phyloP scores from a whole-genome alignment of 495 filamentous ascomycete species.

The Tuber microsphaerosporum region DNA sequence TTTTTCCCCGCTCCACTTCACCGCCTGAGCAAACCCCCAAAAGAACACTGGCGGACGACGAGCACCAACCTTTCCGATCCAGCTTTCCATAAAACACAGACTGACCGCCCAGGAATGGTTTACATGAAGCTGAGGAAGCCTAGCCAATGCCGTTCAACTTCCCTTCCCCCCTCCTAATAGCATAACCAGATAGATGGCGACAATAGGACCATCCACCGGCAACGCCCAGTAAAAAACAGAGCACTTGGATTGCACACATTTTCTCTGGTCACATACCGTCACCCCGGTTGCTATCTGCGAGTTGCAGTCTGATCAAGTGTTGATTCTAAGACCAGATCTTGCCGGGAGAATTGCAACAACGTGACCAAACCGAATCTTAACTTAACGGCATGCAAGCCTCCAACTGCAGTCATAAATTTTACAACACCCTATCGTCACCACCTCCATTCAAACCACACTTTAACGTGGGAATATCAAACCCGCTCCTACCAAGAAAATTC shows the following conservation, averaged over 20 bases:
- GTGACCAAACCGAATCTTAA: constrained; percentile 3
- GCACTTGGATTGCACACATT: not conserved
- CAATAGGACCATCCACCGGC: not conserved
- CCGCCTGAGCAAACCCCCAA: not conserved
- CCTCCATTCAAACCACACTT: not conserved
- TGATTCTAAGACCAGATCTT: not conserved
- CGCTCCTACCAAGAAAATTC: not conserved
- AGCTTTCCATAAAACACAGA: not conserved
- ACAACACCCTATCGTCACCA: not conserved
- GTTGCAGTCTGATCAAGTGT: not conserved
- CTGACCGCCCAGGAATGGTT: not conserved
- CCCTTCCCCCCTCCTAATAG: not conserved
- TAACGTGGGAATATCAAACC: not conserved
- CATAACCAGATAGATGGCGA: constrained; percentile 1
- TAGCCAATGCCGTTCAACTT: not conserved
- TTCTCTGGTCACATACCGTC: not conserved
- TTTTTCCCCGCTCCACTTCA: not conserved
- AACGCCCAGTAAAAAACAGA: not conserved
- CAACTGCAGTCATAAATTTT: not conserved
- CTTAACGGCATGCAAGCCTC: constrained; percentile 4
- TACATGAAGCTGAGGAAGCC: not conserved
- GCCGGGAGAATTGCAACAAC: not conserved
- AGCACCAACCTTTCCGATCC: not conserved
- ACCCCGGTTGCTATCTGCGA: not conserved
- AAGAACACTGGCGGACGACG: not conserved